Conservation (phyloP, 2,329 filamentous ascomycete genomes). For the Phialophora chinensis region DNA sequence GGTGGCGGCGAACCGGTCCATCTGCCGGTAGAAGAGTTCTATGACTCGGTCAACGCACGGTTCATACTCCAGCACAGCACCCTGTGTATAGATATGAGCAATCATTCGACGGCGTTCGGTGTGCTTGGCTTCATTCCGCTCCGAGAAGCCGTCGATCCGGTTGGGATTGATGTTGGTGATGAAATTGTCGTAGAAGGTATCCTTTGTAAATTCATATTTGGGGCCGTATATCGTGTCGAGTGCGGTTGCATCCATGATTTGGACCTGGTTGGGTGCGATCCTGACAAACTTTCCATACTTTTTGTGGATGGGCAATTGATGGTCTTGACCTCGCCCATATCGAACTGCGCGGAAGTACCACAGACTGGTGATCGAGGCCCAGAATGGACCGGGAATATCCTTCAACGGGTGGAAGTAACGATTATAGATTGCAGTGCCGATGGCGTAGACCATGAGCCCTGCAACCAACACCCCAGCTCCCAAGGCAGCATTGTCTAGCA, state of each 20-base stretch:
- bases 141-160: constrained; percentile 29
- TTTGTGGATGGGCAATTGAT: constrained; percentile 34
- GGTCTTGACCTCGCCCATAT: constrained; percentile 25
- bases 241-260: constrained; percentile 30
- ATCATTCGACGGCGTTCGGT: constrained; percentile 29
- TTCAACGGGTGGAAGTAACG: constrained; percentile 33
- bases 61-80: constrained; percentile 36
- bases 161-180: constrained; percentile 23
- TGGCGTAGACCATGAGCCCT: constrained; percentile 16
- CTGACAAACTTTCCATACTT: constrained; percentile 36
- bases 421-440: constrained; percentile 31
- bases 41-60: constrained; percentile 35
- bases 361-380: constrained; percentile 31
- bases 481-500: constrained; percentile 14
- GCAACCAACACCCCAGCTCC: constrained; percentile 11
- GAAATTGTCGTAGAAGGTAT: constrained; percentile 33
- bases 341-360: constrained; percentile 34
- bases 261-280: constrained; percentile 33
- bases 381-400: constrained; percentile 35
- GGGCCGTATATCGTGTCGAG: constrained; percentile 31
- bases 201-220: constrained; percentile 32
- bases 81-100: constrained; percentile 34
- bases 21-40: constrained; percentile 32
- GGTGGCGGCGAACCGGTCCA: constrained; percentile 26
- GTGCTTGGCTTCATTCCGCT: constrained; percentile 32